A percentile compares a stretch with the other conserved stretches of the same genome.
Evolutionary conservation across 306 rosid species (phyloP).

Genomic region (Crotalaria pallida): DNA sequence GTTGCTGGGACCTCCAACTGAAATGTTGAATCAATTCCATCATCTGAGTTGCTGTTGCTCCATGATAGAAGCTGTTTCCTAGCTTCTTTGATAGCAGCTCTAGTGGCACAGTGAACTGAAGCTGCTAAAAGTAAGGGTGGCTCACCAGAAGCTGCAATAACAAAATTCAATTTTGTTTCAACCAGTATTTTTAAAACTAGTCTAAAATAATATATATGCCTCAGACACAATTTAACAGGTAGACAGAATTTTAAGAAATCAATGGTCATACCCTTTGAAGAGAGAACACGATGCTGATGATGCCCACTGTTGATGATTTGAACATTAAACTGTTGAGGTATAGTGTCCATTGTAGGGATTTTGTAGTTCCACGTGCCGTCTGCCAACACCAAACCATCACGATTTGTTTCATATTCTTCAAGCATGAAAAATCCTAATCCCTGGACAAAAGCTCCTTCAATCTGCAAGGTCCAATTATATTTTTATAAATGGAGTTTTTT

Average conservation of each 20-base stretch:
- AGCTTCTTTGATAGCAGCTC: constrained; percentile 79
- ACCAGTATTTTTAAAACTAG: too few relatives aligned
- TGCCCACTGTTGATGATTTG: constrained; percentile 73
- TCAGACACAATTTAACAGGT: too few relatives aligned
- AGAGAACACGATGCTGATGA: constrained; percentile 70
- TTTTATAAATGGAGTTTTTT: background rate
- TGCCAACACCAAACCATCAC: constrained; percentile 59
- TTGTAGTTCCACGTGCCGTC: constrained; percentile 87
- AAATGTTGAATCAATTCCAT: constrained; percentile 28
- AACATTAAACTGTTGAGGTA: constrained; percentile 77
- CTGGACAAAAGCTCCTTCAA: constrained; percentile 94
- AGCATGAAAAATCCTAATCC: constrained; percentile 89
- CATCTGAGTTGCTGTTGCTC: constrained; percentile 33
- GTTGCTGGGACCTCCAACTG: constrained; percentile 78
- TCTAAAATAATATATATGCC: too few relatives aligned
- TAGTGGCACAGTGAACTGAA: constrained; percentile 82
- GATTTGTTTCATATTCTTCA: constrained; percentile 64
- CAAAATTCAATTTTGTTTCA: too few relatives aligned
- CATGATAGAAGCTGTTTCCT: constrained; percentile 66
- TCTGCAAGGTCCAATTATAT: constrained; percentile 46
- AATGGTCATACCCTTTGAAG: constrained; percentile 73
- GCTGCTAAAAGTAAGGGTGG: constrained; percentile 79
- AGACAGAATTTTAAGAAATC: background rate
- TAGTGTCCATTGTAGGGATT: constrained; percentile 82
- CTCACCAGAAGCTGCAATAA: constrained; percentile 89